These are phyloP conservation scores for Cadophora gregata DNA, from an alignment of 2,329 filamentous ascomycete genomes.

Conservation along the genomic window DNA sequence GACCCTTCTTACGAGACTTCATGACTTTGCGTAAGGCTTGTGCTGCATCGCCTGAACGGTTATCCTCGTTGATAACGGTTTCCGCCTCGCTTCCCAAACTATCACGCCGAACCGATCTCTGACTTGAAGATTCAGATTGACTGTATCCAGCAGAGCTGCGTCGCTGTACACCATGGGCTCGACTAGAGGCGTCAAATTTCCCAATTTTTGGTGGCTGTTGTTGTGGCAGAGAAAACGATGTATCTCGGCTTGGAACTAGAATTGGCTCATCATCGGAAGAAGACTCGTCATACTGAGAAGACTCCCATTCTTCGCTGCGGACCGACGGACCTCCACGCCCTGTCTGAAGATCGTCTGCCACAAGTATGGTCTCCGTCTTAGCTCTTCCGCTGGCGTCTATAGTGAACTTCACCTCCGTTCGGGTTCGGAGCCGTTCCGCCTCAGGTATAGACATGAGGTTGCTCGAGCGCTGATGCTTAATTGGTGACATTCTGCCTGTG, in stretches of 20 bases:
- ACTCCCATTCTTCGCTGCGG: slow-evolving; percentile 49
- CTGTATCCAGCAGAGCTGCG: slow-evolving; percentile 40
- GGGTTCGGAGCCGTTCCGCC: slow-evolving; percentile 48
- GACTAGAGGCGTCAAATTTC: slow-evolving; percentile 37
- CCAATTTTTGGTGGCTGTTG: slow-evolving; percentile 38
- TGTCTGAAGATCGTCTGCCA: slow-evolving; percentile 35
- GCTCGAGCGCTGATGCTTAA: slow-evolving; percentile 55
- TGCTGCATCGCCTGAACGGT: slow-evolving; percentile 60
- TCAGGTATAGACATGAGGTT: slow-evolving; percentile 66
- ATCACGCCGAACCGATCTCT: slow-evolving; percentile 35
- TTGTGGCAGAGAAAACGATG: slow-evolving; percentile 53
- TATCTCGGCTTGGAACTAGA: slow-evolving; percentile 65
- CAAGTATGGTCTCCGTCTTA: slow-evolving; percentile 41
- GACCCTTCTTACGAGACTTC: slow-evolving; percentile 39
- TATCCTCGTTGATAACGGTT: slow-evolving; percentile 57
- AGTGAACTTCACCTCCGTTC: slow-evolving; percentile 65
- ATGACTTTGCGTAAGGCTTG: slow-evolving; percentile 64
- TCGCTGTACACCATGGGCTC: slow-evolving; percentile 28
- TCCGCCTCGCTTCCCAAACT: slow-evolving; percentile 62
- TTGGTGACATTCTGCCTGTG: slow-evolving; percentile 51
- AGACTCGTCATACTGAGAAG: slow-evolving; percentile 53
- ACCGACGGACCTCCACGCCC: slow-evolving; percentile 31
- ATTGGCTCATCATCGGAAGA: slow-evolving; percentile 70
- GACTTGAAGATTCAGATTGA: slow-evolving; percentile 42
- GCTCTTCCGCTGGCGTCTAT: slow-evolving; percentile 65